These are phyloP conservation scores for Pouteria campechiana DNA, from an alignment of 179 eudicot genomes.

Conservation along the genomic window DNA sequence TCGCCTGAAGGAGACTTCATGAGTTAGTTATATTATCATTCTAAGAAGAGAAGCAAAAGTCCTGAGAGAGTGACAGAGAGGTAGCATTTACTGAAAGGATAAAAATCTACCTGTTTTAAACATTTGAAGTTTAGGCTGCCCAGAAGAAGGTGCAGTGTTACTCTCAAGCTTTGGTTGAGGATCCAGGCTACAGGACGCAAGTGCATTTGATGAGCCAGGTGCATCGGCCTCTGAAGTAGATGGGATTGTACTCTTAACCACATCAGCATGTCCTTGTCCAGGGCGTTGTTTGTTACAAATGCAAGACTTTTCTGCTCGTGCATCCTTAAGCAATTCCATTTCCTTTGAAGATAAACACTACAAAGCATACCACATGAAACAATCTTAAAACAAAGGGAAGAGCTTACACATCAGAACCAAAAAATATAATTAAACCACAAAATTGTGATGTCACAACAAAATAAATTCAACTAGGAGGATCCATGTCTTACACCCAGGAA, in stretches of 20 bases:
- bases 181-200: constrained; percentile 27
- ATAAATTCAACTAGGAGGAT: not conserved
- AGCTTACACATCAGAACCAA: not conserved
- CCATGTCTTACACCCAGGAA: constrained; percentile 63
- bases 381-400: not conserved
- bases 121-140: constrained; percentile 37
- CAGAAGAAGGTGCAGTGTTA: constrained; percentile 25
- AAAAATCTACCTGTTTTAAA: constrained; percentile 65
- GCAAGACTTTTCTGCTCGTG: constrained; percentile 34
- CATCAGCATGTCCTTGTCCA: constrained; percentile 31
- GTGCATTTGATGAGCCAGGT: constrained; percentile 29
- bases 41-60: too few species aligned
- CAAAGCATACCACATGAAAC: constrained; percentile 2
- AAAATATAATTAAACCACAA: not conserved
- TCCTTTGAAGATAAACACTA: constrained; percentile 63
- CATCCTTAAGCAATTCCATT: constrained; percentile 60
- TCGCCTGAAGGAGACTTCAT: constrained; percentile 41
- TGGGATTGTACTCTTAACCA: constrained; percentile 19
- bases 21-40: not conserved
- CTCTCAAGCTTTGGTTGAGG: constrained; percentile 45
- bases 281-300: constrained; percentile 32
- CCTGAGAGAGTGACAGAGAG: not conserved
- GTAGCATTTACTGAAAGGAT: too few species aligned
- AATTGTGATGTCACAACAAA: not conserved
- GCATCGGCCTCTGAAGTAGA: constrained; percentile 39